These are phyloP conservation scores for Avena eriantha DNA, from an alignment of 176 grass and related monocot species.

Conservation along the genomic window DNA sequence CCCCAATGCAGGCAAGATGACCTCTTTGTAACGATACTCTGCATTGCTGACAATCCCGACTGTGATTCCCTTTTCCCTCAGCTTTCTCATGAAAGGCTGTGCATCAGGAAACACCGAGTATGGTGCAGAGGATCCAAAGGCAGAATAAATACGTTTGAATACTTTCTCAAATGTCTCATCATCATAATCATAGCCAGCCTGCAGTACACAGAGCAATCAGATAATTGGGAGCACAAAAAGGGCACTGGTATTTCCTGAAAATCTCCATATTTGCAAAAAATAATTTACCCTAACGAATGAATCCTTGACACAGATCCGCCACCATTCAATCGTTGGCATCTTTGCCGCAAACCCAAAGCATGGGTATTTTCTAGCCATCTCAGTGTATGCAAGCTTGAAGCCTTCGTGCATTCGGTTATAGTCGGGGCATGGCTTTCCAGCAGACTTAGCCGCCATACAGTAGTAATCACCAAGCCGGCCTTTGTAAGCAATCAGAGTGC, in stretches of 20 bases:
- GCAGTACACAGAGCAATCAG: slow-evolving; percentile 32
- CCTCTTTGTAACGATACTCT: slow-evolving; percentile 93
- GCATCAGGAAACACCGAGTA: slow-evolving; percentile 85
- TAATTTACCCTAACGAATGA: slow-evolving; percentile 70
- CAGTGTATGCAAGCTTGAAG: slow-evolving; percentile 85
- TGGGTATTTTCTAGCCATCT: slow-evolving; percentile 80
- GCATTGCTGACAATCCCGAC: slow-evolving; percentile 95
- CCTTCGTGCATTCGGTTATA: slow-evolving; percentile 95
- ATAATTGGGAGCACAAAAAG: slow-evolving; percentile 4
- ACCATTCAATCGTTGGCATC: slow-evolving; percentile 85
- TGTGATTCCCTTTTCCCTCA: slow-evolving; percentile 63
- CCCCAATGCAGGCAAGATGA: slow-evolving; percentile 83
- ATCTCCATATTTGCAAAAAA: not conserved
- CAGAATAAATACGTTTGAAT: slow-evolving; percentile 86
- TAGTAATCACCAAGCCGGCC: slow-evolving; percentile 98
- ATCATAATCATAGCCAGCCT: slow-evolving; percentile 96
- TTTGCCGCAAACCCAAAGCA: slow-evolving; percentile 90
- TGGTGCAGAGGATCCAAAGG: slow-evolving; percentile 89
- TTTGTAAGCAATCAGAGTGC: slow-evolving; percentile 96
- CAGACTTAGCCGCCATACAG: slow-evolving; percentile 93
- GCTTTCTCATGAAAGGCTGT: slow-evolving; percentile 82
- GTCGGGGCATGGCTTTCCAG: slow-evolving; percentile 90
- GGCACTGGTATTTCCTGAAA: not conserved
- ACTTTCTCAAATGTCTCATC: slow-evolving; percentile 97
- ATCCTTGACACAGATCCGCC: slow-evolving; percentile 92